Percentiles rank a stretch among this genome's conserved stretches.
These are phyloP conservation scores for Clavariopsis aquatica DNA, from an alignment of 495 filamentous ascomycete genomes.

Conservation along the genomic window DNA sequence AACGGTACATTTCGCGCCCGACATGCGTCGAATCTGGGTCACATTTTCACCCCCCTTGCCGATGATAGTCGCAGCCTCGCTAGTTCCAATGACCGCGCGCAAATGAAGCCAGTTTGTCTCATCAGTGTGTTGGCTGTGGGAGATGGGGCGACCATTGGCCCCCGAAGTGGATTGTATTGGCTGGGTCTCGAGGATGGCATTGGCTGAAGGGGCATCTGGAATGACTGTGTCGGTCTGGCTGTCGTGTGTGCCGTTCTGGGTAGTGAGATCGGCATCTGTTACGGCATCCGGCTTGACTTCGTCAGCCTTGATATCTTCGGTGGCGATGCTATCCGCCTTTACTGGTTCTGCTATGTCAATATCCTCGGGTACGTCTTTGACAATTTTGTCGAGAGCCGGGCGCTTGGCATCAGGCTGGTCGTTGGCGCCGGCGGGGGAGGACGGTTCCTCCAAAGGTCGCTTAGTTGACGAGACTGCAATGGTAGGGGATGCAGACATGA, in stretches of 20 bases:
- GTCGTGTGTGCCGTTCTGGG: conserved; percentile 52
- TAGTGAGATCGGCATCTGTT: conserved; percentile 42
- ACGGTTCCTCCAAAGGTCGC: conserved; percentile 94
- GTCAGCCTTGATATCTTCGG: conserved; percentile 22
- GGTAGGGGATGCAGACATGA: conserved; percentile 63
- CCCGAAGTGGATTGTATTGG: conserved; percentile 67
- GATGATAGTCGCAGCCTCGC: conserved; percentile 95
- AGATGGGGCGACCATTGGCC: conserved; percentile 55
- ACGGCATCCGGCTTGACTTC: conserved; percentile 22
- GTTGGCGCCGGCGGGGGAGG: conserved; percentile 83
- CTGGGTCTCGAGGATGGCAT: conserved; percentile 54
- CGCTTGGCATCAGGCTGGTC: conserved; percentile 98
- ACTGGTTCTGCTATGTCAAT: conserved; percentile 48
- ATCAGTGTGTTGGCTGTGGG: conserved; percentile 65
- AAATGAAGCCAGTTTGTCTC: conserved; percentile 97
- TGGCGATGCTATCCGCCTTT: conserved; percentile 36
- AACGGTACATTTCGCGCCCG: conserved; percentile 95
- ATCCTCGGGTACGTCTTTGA: conserved; percentile 56
- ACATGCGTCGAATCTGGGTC: conserved; percentile 85
- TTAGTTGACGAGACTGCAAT: conserved; percentile 69
- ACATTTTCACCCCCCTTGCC: conserved; percentile 99
- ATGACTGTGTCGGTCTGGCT: conserved; percentile 67
- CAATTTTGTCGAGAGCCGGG: conserved; percentile 89
- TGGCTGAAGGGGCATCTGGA: conserved; percentile 67
- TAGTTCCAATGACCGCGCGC: conserved; percentile 91